Conservation (phyloP, 306 rosid genomes). For the Astragalus membranaceus region DNA sequence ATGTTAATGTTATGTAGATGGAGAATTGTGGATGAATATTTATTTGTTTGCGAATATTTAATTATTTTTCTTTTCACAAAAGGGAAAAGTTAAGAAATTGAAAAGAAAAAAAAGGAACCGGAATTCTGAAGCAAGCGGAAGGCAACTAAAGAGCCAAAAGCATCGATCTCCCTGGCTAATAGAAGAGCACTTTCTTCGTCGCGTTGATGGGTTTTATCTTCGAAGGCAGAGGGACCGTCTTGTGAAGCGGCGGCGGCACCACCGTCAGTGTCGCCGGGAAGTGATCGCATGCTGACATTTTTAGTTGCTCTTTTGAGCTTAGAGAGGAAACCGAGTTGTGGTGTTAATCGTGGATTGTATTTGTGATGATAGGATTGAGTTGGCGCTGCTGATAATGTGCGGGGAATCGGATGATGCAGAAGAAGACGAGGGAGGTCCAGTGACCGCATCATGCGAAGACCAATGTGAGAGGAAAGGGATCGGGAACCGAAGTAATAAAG, state of each 20-base stretch:
- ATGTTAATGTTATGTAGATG: not conserved
- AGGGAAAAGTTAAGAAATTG: not conserved
- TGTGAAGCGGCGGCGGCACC: conserved; percentile 16
- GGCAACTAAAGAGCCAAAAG: conserved; percentile 42
- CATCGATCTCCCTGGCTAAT: conserved; percentile 39
- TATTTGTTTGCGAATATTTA: too few species aligned
- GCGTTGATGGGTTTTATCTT: conserved; percentile 3
- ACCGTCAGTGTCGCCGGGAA: conserved; percentile 4
- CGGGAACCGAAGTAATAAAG: conserved; percentile 5
- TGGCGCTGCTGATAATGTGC: conserved; percentile 3
- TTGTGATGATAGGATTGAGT: not conserved
- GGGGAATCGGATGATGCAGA: not conserved
- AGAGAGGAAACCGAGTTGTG: conserved; percentile 21
- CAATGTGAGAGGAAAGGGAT: conserved; percentile 31
- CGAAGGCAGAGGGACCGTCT: conserved; percentile 21
- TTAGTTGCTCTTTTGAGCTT: conserved; percentile 3
- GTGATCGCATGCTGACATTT: conserved; percentile 23
- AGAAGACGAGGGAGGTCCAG: conserved; percentile 23
- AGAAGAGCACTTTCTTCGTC: conserved; percentile 17
- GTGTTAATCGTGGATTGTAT: not conserved
- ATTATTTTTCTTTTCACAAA: not conserved
- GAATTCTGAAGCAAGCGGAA: conserved; percentile 37
- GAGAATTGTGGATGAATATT: not conserved
- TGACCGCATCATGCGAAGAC: conserved; percentile 46
- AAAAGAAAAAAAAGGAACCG: conserved; percentile 14